Evolutionary conservation across 257 asterid species (phyloP).

Genomic region (Solanum neorickii): DNA sequence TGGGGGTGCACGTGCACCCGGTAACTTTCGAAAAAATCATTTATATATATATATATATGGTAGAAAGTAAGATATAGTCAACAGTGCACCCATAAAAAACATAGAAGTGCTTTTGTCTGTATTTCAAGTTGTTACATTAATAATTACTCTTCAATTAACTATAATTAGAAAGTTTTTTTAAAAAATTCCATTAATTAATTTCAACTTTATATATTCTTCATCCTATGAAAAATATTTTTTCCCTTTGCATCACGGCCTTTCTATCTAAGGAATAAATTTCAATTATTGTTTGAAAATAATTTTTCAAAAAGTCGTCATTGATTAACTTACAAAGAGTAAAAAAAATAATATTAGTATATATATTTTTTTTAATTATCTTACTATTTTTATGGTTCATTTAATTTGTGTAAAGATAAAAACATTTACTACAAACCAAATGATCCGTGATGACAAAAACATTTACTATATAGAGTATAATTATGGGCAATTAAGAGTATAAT

Average conservation of each 20-base stretch:
- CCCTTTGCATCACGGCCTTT: neutral
- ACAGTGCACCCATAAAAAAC: too few species aligned
- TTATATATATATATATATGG: too few species aligned
- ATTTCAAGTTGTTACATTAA: neutral
- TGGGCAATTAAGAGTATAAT: neutral
- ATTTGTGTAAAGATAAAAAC: neutral
- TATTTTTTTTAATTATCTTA: neutral
- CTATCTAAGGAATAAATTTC: neutral
- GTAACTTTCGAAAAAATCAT: too few species aligned
- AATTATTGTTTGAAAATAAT: neutral
- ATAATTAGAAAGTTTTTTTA: neutral
- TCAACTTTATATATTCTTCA: neutral
- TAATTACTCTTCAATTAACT: neutral
- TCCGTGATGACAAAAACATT: neutral
- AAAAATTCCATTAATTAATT: neutral
- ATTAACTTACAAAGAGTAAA: neutral
- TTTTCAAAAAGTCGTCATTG: neutral
- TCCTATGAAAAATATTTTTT: neutral
- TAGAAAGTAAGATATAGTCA: too few species aligned
- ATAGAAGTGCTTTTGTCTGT: neutral
- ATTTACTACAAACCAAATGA: neutral
- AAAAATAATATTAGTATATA: neutral
- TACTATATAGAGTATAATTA: too few species aligned
- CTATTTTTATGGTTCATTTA: neutral
- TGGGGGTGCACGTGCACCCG: too few species aligned